A percentile compares a stretch with the other conserved stretches of the same genome.
These are phyloP conservation scores for Symbiodinium natans DNA, from an alignment of 73 alveolate species.

Conservation along the genomic window DNA sequence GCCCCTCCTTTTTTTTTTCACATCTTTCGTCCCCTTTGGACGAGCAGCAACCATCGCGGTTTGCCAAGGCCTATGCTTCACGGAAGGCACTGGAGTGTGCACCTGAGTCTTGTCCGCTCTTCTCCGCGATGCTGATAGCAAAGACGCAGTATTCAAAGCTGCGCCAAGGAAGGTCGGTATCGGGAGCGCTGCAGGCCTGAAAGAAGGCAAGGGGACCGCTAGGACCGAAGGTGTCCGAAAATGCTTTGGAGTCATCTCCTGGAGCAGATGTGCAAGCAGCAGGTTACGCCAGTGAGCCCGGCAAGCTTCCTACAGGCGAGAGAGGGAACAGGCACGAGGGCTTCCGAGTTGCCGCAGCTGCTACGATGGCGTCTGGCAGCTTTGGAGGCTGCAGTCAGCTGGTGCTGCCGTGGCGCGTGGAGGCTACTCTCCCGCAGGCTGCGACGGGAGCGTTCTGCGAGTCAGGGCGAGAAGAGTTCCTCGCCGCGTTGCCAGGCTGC, in stretches of 20 bases:
- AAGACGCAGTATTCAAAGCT: too few species aligned
- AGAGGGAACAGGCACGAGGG: neutral
- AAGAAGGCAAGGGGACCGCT: neutral
- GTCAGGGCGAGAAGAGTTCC: too few species aligned
- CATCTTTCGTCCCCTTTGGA: too few species aligned
- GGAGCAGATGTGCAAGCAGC: too few species aligned
- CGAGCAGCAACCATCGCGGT: neutral
- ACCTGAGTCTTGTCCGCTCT: too few species aligned
- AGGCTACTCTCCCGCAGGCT: slow-evolving; percentile 21
- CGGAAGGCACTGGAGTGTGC: slow-evolving; percentile 39
- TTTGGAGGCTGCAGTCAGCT: slow-evolving; percentile 3
- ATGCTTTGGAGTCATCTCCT: too few species aligned
- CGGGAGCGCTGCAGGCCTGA: neutral
- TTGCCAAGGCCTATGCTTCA: slow-evolving; percentile 21
- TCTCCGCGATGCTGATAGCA: too few species aligned
- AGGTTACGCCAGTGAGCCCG: too few species aligned
- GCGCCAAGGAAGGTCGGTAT: neutral
- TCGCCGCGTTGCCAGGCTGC: too few species aligned
- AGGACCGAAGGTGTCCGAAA: neutral
- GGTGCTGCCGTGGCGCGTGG: slow-evolving; percentile 9
- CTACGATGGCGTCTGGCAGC: neutral
- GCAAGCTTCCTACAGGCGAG: too few species aligned
- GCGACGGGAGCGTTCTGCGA: too few species aligned
- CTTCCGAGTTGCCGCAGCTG: neutral
- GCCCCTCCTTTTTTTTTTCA: too few species aligned